Percentiles rank a stretch among this genome's conserved stretches.
These are phyloP conservation scores for Boletus semigastroideus DNA, from an alignment of 1,284 basidiomycete genomes.

Conservation along the genomic window DNA sequence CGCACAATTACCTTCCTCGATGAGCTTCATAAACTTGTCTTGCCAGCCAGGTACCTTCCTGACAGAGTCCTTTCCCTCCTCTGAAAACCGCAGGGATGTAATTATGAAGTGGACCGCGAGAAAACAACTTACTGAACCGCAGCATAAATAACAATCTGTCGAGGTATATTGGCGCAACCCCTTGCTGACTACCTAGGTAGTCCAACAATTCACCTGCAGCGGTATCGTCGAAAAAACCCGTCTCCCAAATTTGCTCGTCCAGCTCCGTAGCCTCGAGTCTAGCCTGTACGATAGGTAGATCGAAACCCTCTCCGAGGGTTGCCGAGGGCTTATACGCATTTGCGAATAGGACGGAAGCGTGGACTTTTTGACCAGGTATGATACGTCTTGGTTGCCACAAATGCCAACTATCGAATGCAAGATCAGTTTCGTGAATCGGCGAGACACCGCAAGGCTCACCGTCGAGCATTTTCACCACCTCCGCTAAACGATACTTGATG, in stretches of 20 bases:
- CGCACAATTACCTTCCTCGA: slow-evolving; percentile 1
- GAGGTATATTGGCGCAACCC: slow-evolving; percentile 22
- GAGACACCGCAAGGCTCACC: too few species aligned
- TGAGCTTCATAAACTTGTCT: slow-evolving; percentile 9
- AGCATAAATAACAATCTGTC: slow-evolving; percentile 32
- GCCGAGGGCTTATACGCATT: slow-evolving; percentile 27
- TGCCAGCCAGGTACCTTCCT: slow-evolving; percentile 12
- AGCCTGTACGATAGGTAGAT: slow-evolving; percentile 18
- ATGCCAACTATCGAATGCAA: slow-evolving; percentile 7
- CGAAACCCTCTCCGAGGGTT: slow-evolving; percentile 27
- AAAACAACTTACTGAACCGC: slow-evolving; percentile 18
- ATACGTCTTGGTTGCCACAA: slow-evolving; percentile 23
- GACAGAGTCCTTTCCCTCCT: slow-evolving; percentile 24
- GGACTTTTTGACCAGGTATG: slow-evolving; percentile 32
- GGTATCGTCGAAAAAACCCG: slow-evolving; percentile 24
- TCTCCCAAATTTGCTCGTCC: slow-evolving; percentile 24
- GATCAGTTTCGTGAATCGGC: too few species aligned
- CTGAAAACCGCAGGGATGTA: slow-evolving; percentile 3
- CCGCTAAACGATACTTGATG: too few species aligned
- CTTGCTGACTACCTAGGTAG: slow-evolving; percentile 8
- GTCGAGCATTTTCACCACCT: too few species aligned
- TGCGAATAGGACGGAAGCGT: slow-evolving; percentile 30
- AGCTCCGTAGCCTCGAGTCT: slow-evolving; percentile 4
- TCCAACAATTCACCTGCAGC: slow-evolving; percentile 18
- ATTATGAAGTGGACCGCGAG: background rate